A percentile compares a stretch with the other conserved stretches of the same genome.
Conservation (phyloP, 768 basidiomycete genomes). For the Rhodotorula sphaerocarpa region DNA sequence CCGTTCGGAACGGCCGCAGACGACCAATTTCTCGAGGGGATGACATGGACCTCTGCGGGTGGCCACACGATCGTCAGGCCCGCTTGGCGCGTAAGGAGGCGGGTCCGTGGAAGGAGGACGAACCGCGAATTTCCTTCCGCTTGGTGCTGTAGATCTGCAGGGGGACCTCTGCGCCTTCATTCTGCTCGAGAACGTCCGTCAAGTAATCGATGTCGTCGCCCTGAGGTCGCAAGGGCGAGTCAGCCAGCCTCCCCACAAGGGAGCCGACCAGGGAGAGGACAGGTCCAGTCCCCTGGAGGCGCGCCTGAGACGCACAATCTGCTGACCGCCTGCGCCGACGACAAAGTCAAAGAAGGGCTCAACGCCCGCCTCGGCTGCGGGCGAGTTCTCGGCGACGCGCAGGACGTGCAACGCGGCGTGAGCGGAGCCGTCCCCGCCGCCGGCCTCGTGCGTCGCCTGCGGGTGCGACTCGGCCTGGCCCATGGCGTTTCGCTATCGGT, state of each 20-base stretch:
- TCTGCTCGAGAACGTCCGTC: slow-evolving; percentile 21
- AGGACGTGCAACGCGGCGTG: slow-evolving; percentile 28
- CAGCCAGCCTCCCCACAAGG: background rate
- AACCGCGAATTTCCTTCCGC: slow-evolving; percentile 36
- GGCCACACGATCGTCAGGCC: background rate
- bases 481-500: no score
- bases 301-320: slow-evolving; percentile 29
- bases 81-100: background rate
- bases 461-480: slow-evolving; percentile 20
- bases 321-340: slow-evolving; percentile 73
- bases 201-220: slow-evolving; percentile 34
- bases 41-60: slow-evolving; percentile 64
- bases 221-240: slow-evolving; percentile 5
- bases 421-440: background rate
- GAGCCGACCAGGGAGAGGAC: background rate
- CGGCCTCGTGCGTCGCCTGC: background rate
- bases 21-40: slow-evolving; percentile 75
- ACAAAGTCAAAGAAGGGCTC: slow-evolving; percentile 97
- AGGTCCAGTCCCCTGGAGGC: background rate
- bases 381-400: slow-evolving; percentile 49
- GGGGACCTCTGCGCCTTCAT: slow-evolving; percentile 22
- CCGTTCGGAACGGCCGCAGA: slow-evolving; percentile 42
- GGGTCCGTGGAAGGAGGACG: background rate
- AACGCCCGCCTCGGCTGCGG: slow-evolving; percentile 73
- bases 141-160: slow-evolving; percentile 40